phyloP scores from a whole-genome alignment of 179 eudicot genomes.

The Drosera spatulata region DNA sequence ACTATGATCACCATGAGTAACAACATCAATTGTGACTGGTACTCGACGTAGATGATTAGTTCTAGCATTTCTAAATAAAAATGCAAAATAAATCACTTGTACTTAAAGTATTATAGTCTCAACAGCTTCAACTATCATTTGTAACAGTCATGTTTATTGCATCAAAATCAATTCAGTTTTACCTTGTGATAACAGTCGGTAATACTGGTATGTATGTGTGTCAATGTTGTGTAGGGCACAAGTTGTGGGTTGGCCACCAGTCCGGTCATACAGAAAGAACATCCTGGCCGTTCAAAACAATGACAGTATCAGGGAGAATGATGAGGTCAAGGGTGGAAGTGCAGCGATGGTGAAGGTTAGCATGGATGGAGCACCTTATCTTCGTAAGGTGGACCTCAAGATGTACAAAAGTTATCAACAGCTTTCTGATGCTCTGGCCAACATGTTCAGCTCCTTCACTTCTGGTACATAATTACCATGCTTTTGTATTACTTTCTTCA shows the following conservation, averaged over 20 bases:
- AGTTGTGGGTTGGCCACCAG: constrained; percentile 93
- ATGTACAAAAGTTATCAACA: constrained; percentile 50
- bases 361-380: constrained; percentile 39
- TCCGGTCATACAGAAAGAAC: constrained; percentile 66
- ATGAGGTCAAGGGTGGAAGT: constrained; percentile 15
- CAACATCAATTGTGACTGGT: too few species aligned
- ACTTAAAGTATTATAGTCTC: too few species aligned
- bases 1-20: too few species aligned
- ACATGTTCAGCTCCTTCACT: constrained; percentile 64
- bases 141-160: too few species aligned
- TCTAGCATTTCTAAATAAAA: too few species aligned
- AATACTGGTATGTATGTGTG: too few species aligned
- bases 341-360: constrained; percentile 48
- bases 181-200: too few species aligned
- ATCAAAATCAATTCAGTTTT: too few species aligned
- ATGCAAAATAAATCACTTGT: too few species aligned
- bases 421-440: constrained; percentile 51
- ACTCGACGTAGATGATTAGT: too few species aligned
- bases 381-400: constrained; percentile 31
- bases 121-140: too few species aligned
- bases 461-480: constrained; percentile 18
- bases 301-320: constrained; percentile 9
- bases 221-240: constrained; percentile 40
- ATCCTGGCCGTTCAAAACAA: constrained; percentile 36
- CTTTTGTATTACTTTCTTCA: too few species aligned